phyloP scores from a whole-genome alignment of 768 basidiomycete genomes.

The Dioszegia crocea region DNA sequence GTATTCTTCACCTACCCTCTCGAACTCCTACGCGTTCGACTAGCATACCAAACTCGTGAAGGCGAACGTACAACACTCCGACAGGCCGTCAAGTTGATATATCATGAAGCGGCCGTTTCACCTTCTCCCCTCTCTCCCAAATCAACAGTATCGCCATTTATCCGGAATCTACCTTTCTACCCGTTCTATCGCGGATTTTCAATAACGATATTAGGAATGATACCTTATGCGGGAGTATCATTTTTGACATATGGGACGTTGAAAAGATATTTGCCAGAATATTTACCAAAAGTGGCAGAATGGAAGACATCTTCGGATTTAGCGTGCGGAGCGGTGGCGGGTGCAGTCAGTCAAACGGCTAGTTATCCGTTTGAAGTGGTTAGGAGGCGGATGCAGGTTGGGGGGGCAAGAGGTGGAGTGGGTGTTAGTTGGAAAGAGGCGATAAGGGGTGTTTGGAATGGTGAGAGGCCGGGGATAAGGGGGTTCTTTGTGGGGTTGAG shows the following conservation, averaged over 20 bases:
- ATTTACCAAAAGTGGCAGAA: slow-evolving; percentile 31
- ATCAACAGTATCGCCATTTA: slow-evolving; percentile 34
- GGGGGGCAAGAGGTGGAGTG: slow-evolving; percentile 63
- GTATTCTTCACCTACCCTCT: slow-evolving; percentile 92
- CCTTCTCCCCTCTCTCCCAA: slow-evolving; percentile 29
- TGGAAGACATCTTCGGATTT: slow-evolving; percentile 64
- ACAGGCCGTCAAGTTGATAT: slow-evolving; percentile 58
- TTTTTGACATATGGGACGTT: slow-evolving; percentile 83
- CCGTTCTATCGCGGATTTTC: slow-evolving; percentile 93
- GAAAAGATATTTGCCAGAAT: slow-evolving; percentile 54
- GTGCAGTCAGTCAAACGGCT: slow-evolving; percentile 76
- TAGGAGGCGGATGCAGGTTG: slow-evolving; percentile 89
- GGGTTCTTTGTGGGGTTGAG: slow-evolving; percentile 88
- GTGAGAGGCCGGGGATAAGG: slow-evolving; percentile 65
- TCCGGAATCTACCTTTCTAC: slow-evolving; percentile 53
- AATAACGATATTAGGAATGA: slow-evolving; percentile 83
- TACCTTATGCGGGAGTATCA: slow-evolving; percentile 91
- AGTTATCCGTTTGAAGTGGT: slow-evolving; percentile 95
- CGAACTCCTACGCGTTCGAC: slow-evolving; percentile 88
- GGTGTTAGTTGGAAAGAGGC: slow-evolving; percentile 81
- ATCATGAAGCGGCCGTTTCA: slow-evolving; percentile 56
- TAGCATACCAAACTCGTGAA: slow-evolving; percentile 73
- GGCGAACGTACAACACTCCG: slow-evolving; percentile 55
- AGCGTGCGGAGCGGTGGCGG: slow-evolving; percentile 76
- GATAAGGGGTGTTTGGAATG: slow-evolving; percentile 62